These are phyloP conservation scores for Angophora floribunda DNA, from an alignment of 345 rosid species.

Conservation along the genomic window DNA sequence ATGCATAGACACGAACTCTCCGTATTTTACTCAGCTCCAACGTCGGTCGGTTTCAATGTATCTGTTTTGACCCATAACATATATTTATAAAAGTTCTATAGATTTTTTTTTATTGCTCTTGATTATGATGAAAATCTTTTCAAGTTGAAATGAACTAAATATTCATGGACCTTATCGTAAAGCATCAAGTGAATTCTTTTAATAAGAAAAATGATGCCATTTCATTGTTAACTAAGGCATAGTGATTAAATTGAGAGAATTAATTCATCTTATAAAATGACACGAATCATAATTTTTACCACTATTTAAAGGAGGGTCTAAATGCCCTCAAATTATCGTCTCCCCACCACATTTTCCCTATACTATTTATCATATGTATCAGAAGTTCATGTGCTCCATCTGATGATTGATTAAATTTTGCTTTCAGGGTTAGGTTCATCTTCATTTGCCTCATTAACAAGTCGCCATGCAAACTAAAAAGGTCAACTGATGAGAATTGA, in stretches of 20 bases:
- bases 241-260: background rate
- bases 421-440: too few relatives aligned
- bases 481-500: background rate
- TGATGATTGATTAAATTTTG: too few relatives aligned
- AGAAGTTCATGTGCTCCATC: too few relatives aligned
- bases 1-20: too few relatives aligned
- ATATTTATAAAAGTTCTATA: background rate
- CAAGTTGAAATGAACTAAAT: background rate
- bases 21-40: too few relatives aligned
- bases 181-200: background rate
- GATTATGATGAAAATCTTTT: background rate
- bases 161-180: background rate
- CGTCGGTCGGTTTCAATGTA: background rate
- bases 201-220: background rate
- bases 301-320: background rate
- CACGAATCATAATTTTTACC: background rate
- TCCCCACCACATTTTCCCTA: too few relatives aligned
- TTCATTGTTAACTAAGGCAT: background rate
- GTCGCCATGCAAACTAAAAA: background rate
- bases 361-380: too few relatives aligned
- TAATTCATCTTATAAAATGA: background rate
- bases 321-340: too few relatives aligned
- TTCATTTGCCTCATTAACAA: background rate
- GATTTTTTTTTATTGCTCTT: background rate
- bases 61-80: background rate